A percentile compares a stretch with the other conserved stretches of the same genome.
Evolutionary conservation across 495 filamentous ascomycete genomes (phyloP).

Genomic region (Neurospora tetraspora): DNA sequence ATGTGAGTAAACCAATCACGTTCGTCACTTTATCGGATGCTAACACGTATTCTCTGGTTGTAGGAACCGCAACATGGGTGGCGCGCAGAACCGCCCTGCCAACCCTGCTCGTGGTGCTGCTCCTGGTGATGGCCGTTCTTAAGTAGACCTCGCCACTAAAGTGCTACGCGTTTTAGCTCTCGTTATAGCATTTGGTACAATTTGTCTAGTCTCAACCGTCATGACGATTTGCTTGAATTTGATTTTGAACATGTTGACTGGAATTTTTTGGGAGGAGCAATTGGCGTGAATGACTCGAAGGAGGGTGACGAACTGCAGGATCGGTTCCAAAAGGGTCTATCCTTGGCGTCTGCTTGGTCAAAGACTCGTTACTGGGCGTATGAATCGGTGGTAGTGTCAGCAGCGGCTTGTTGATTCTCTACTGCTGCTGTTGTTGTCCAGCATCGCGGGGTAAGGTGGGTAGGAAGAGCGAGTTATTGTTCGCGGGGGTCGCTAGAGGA

Average conservation of each 20-base stretch:
- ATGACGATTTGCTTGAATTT: no score
- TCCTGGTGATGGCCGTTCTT: slow-evolving; percentile 15
- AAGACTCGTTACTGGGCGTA: slow-evolving; percentile 18
- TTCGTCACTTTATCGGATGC: slow-evolving; percentile 1
- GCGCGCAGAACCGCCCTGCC: slow-evolving; percentile 5
- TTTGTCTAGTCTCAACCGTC: neutral
- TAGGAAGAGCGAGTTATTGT: slow-evolving; percentile 21
- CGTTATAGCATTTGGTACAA: neutral
- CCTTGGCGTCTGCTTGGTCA: slow-evolving; percentile 1
- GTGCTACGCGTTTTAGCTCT: neutral
- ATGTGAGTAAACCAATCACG: slow-evolving; percentile 55
- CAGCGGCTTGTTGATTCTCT: slow-evolving; percentile 23
- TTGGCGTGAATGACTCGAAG: slow-evolving; percentile 16
- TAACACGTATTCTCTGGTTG: slow-evolving; percentile 11
- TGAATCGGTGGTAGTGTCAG: slow-evolving; percentile 26
- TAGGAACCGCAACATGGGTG: slow-evolving; percentile 24
- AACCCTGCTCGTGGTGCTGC: slow-evolving; percentile 15
- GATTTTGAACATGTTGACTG: no score
- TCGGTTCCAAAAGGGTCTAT: slow-evolving; percentile 9
- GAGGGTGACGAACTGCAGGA: slow-evolving; percentile 1
- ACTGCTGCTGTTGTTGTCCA: slow-evolving; percentile 5
- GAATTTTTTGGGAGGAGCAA: slow-evolving; percentile 4
- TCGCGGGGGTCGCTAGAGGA: slow-evolving; percentile 22
- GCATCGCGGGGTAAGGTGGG: slow-evolving; percentile 37
- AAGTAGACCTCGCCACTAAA: neutral